These are phyloP conservation scores for Coniferiporia sulphurascens DNA, from an alignment of 1,284 basidiomycete genomes.

Conservation along the genomic window DNA sequence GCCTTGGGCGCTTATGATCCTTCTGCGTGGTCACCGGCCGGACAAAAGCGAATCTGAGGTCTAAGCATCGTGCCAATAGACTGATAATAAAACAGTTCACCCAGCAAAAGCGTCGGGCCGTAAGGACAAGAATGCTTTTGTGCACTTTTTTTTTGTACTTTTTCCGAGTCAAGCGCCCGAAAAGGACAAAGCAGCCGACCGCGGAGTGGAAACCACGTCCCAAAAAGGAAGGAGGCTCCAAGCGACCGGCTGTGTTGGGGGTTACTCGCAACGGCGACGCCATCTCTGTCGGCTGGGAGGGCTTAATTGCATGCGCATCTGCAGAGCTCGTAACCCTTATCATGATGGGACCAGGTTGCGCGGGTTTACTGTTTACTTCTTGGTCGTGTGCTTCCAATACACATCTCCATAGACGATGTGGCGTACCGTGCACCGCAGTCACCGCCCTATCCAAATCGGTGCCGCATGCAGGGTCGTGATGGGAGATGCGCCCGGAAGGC, in stretches of 20 bases:
- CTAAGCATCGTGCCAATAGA: no score
- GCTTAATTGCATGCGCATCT: background rate
- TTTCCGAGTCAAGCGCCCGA: no score
- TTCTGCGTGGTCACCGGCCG: no score
- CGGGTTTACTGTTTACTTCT: background rate
- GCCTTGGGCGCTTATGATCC: background rate
- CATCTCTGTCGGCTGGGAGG: background rate
- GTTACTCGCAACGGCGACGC: background rate
- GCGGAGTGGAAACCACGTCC: background rate
- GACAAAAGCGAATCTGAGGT: no score
- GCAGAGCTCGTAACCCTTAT: background rate
- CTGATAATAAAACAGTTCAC: no score
- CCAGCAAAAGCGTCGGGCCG: no score
- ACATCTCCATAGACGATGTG: background rate
- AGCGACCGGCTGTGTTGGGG: background rate
- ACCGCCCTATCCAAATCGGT: constrained; percentile 1
- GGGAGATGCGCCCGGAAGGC: background rate
- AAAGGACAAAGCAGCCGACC: no score
- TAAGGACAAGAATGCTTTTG: no score
- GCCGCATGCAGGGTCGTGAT: background rate
- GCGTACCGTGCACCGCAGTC: background rate
- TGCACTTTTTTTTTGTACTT: no score
- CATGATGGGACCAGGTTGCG: background rate
- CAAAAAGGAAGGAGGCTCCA: background rate
- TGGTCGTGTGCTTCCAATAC: background rate